These are phyloP conservation scores for Pseudocercospora fuligena DNA, from an alignment of 2,329 filamentous ascomycete genomes.

Conservation along the genomic window DNA sequence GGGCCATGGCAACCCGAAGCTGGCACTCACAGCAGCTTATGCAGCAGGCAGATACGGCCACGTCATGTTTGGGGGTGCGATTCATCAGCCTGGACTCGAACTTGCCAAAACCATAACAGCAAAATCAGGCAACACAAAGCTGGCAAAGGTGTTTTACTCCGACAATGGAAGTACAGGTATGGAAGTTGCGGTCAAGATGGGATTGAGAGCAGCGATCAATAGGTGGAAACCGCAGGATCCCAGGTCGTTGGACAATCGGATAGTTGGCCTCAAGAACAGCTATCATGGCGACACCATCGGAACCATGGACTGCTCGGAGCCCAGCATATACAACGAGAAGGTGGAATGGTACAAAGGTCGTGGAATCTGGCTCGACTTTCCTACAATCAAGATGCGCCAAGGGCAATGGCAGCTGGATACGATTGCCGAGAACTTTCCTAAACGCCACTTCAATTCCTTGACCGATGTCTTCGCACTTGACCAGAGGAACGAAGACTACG, in stretches of 20 bases:
- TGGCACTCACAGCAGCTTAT: slow-evolving; percentile 77
- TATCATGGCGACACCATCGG: slow-evolving; percentile 91
- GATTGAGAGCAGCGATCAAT: slow-evolving; percentile 67
- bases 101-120: slow-evolving; percentile 69
- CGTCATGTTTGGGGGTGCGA: slow-evolving; percentile 81
- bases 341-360: slow-evolving; percentile 84
- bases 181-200: slow-evolving; percentile 88
- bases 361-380: slow-evolving; percentile 81
- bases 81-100: slow-evolving; percentile 76
- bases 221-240: slow-evolving; percentile 56
- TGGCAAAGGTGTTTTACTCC: slow-evolving; percentile 77
- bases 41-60: slow-evolving; percentile 84
- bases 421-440: slow-evolving; percentile 45
- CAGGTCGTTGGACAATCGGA: slow-evolving; percentile 60
- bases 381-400: slow-evolving; percentile 67
- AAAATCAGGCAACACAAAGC: slow-evolving; percentile 65
- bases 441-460: slow-evolving; percentile 54
- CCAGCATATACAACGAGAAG: slow-evolving; percentile 77
- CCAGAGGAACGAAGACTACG: slow-evolving; percentile 26
- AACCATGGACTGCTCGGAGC: slow-evolving; percentile 83
- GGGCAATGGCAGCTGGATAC: slow-evolving; percentile 71
- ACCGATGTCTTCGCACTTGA: slow-evolving; percentile 65
- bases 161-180: slow-evolving; percentile 84
- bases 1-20: slow-evolving; percentile 74
- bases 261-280: slow-evolving; percentile 76